Evolutionary conservation across 352 stramenopile species (phyloP), one percentile per base, ranked within the genome.

Genomic region (Peronospora destructor): DNA sequence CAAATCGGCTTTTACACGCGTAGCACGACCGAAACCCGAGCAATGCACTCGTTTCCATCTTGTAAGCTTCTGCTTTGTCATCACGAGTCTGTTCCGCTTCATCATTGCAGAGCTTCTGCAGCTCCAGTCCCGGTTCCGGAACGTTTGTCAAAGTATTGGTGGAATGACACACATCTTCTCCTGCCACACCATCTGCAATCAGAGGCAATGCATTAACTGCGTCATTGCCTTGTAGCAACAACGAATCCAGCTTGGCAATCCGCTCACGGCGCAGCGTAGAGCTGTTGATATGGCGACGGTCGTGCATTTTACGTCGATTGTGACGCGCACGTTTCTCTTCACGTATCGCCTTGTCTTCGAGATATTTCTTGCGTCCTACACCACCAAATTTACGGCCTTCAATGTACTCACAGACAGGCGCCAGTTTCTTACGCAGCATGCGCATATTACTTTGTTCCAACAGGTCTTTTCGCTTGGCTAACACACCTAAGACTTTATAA

Each of bases 21-120:
- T 98, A 98, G 71, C 95, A 98, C 23, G 95, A 98, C 5, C 94
- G 85, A 58, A 91, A 91, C 30, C 75, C 72, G 0, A 88, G 66
- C 45, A 91, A 54, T 12, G 59, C 69, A 37, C 73, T 87, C 2
- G 73, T 75, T 39, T 87, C 71, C 23, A 73, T 68, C 54, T 74
- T 85, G 14, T 72, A 61, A 0, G 61, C 60, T 0, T 67, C 69
- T 0, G 50, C 64, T 40, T 85, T 54, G 6, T 85, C 75, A 10
- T 86, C 73, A 4, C 64, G 53, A 14, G 70, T 56, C 37, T 87
- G 71, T 43, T 73, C 47, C 7, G 51, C 49, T 11, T 84, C 76
- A 49, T 84, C 70, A 2, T 65, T 65, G 53, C 73, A 85, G 16
- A 91, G 69, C 56, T 76, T 54, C 50, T 85, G 72, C 40, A 87